These are phyloP conservation scores for Alternaria gaisen DNA, from an alignment of 2,329 filamentous ascomycete genomes.

Conservation along the genomic window DNA sequence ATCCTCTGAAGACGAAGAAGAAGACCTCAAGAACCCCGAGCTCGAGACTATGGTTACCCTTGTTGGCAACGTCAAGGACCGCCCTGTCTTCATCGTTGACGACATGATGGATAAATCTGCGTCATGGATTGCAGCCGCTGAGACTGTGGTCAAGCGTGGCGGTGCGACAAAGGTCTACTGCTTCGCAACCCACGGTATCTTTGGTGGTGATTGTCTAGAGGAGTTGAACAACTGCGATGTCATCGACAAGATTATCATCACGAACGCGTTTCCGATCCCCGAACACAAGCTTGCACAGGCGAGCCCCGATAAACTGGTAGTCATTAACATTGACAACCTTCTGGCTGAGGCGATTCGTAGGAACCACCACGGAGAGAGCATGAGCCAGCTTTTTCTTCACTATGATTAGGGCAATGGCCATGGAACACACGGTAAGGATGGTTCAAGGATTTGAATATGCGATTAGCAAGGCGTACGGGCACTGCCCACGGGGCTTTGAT, in stretches of 20 bases:
- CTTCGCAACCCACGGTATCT: slow-evolving; percentile 95
- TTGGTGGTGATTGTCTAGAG: slow-evolving; percentile 86
- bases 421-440: background rate
- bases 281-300: slow-evolving; percentile 74
- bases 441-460: slow-evolving; percentile 5
- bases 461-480: slow-evolving; percentile 22
- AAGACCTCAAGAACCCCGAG: slow-evolving; percentile 79
- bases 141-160: slow-evolving; percentile 94
- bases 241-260: slow-evolving; percentile 93
- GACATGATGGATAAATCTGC: slow-evolving; percentile 99
- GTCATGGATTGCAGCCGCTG: slow-evolving; percentile 96
- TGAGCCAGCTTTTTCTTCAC: slow-evolving; percentile 62
- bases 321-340: slow-evolving; percentile 88
- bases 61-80: slow-evolving; percentile 91
- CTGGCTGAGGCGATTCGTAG: slow-evolving; percentile 91
- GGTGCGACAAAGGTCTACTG: slow-evolving; percentile 94
- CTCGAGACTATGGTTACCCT: slow-evolving; percentile 95
- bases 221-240: slow-evolving; percentile 92
- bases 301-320: slow-evolving; percentile 75
- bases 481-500: slow-evolving; percentile 1
- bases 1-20: slow-evolving; percentile 91
- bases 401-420: slow-evolving; percentile 40
- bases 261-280: slow-evolving; percentile 94
- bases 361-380: slow-evolving; percentile 94
- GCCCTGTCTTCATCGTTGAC: slow-evolving; percentile 92